These are phyloP conservation scores for Apiospora saccharicola DNA, from an alignment of 2,329 filamentous ascomycete species.

Conservation along the genomic window DNA sequence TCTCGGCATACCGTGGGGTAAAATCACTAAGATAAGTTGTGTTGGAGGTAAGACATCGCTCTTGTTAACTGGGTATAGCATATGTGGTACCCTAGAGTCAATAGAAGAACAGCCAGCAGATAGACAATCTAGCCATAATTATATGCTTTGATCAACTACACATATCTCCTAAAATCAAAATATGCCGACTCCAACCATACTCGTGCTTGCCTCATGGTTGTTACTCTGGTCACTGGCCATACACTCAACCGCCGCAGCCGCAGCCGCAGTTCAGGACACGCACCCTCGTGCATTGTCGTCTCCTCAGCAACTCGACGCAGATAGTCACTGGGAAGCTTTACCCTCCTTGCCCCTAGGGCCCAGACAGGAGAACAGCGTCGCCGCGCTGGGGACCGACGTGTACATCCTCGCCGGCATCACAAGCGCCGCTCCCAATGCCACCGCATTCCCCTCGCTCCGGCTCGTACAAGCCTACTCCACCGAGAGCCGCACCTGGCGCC, in stretches of 20 bases:
- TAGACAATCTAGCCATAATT: too few relatives aligned
- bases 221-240: background rate
- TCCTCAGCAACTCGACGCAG: background rate
- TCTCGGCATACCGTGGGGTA: background rate
- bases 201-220: background rate
- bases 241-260: background rate
- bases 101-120: background rate
- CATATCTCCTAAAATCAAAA: background rate
- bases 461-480: slow-evolving; percentile 13
- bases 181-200: background rate
- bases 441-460: slow-evolving; percentile 37
- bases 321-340: background rate
- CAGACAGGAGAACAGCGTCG: slow-evolving; percentile 13
- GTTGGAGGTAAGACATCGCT: background rate
- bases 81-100: background rate
- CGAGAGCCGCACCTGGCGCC: slow-evolving; percentile 3
- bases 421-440: slow-evolving; percentile 48
- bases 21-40: background rate
- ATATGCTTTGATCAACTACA: too few relatives aligned
- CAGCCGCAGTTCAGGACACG: background rate
- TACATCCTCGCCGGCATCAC: slow-evolving; percentile 40
- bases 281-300: background rate
- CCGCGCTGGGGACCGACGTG: background rate
- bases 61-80: background rate
- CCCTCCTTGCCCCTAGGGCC: background rate